Evolutionary conservation across 2,329 filamentous ascomycete genomes (phyloP).

Genomic region (Gyromitra esculenta): DNA sequence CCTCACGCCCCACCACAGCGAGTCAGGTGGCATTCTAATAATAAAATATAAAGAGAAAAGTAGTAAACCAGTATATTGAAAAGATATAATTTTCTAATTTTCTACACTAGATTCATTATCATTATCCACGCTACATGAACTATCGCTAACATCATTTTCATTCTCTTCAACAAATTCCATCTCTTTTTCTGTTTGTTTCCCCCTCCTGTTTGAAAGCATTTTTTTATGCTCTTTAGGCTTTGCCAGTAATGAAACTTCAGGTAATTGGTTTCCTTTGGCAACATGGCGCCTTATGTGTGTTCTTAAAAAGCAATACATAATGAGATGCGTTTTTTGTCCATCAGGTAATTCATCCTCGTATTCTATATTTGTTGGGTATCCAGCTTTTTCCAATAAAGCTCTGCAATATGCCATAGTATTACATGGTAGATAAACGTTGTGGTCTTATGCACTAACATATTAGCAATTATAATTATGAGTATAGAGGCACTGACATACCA

Average conservation of each 20-base stretch:
- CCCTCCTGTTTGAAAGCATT: too few relatives aligned
- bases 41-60: too few relatives aligned
- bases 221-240: not conserved
- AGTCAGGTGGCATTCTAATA: too few relatives aligned
- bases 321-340: not conserved
- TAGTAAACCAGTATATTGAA: too few relatives aligned
- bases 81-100: too few relatives aligned
- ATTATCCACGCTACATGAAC: too few relatives aligned
- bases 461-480: too few relatives aligned
- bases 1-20: too few relatives aligned
- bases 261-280: not conserved
- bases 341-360: not conserved
- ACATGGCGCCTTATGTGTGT: not conserved
- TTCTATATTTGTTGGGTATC: not conserved
- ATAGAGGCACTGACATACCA: not conserved
- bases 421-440: not conserved
- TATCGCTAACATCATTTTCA: too few relatives aligned
- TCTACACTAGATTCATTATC: too few relatives aligned
- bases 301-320: not conserved
- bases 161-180: too few relatives aligned
- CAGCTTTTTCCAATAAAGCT: not conserved
- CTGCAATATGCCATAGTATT: not conserved
- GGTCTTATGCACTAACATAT: not conserved
- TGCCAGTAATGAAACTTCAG: not conserved
- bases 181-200: too few relatives aligned